Base-by-base conservation (phyloP, 2,329 filamentous ascomycete species). In the Ceratocystiopsis sp. region DNA sequence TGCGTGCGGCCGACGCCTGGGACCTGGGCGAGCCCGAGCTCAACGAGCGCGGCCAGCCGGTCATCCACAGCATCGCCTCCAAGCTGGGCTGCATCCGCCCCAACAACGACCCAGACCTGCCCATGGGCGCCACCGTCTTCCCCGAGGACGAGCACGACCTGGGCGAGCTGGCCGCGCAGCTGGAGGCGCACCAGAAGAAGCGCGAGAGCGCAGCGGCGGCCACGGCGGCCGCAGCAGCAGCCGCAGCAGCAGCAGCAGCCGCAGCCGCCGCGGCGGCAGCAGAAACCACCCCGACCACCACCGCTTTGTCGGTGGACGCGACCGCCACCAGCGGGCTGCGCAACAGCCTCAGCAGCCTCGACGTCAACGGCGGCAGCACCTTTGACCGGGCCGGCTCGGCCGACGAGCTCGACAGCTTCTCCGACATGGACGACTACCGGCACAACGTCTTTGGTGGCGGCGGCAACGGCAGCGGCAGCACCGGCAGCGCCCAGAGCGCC, bases 21-120 rank as follows among this genome's bases (percentile, higher is more conserved):
- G 69, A 73, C 13, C 61, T 78, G 15, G 73, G 69, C n/a, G 73
- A 78, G 52, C 74, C 74, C 4, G 72, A 75, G 48, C 59, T 77
- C 50, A 79, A 79, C 55, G 73, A 76, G 48, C 64, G 71, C 42
- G 73, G 73, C 33, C 70, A 75, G 51, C 74, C 75, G 3, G 67
- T 78, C 21, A 75, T 79, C 43, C 75, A 79, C 59, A 71, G 78
- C 54, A 78, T 79, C 46, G 73, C 74, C 33, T 68, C 70, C 49
- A 75, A 70, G 57, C 69, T 79, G 25, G 73, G 74, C 39, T 78
- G 73, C 61, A 75, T 78, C 52, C 68, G 74, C 44, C 71, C 71
- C 16, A 75, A 75, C 51, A 70, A 66, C 53, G 75, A 78, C 52
- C 65, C 72, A 55, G 65, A 77, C 55, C 60, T 75, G 41, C 71